Base-by-base conservation (phyloP, 257 asterid genomes). In the Solanum chaucha region DNA sequence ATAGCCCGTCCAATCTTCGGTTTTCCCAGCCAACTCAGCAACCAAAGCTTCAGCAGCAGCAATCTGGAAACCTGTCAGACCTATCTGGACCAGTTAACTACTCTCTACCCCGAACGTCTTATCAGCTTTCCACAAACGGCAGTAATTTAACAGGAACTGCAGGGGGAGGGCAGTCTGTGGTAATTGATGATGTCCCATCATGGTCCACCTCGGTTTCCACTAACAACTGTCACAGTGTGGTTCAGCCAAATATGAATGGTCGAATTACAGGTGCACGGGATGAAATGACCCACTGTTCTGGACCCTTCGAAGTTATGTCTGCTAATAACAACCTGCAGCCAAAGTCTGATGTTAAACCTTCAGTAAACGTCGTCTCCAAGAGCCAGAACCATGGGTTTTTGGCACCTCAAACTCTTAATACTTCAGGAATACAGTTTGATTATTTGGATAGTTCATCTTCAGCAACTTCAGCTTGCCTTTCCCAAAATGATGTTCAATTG, bases 141-240 rank as follows among this genome's bases (percentile, higher is more conserved):
- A 81, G 85, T 81, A 81, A 30, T 81, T 81, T 81, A 81, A 81
- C 85, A 81, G 40, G 44, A 81, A 30, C 85, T 81, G 70, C 85
- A 17, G 68, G 93, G 89, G 98, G 94, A 82, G 94, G 92, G 87
- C 97, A 93, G 24, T 93, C 98, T 40, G 95, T 88, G 55, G 92
- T 96, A 72, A 94, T 96, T 19, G 98, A 96, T 71, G 99, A 95
- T 24, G 88, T 93, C 55, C 99, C 98, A 1, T 96, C 99, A 35
- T 95, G 98, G 91, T 95, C 98, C 36, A 94, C 98, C 87, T 96
- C 99, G 15, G 98, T 98, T 26, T 97, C 99, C 58, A 91, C 98
- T 77, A 95, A 94, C 87, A 93, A 95, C 90, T 94, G 96, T 90
- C 91, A 92, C 1, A 93, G 92, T 88, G 90, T 86, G 24, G 91